Evolutionary conservation across 2,329 filamentous ascomycete genomes (phyloP).

Genomic region (Emericellopsis atlantica): DNA sequence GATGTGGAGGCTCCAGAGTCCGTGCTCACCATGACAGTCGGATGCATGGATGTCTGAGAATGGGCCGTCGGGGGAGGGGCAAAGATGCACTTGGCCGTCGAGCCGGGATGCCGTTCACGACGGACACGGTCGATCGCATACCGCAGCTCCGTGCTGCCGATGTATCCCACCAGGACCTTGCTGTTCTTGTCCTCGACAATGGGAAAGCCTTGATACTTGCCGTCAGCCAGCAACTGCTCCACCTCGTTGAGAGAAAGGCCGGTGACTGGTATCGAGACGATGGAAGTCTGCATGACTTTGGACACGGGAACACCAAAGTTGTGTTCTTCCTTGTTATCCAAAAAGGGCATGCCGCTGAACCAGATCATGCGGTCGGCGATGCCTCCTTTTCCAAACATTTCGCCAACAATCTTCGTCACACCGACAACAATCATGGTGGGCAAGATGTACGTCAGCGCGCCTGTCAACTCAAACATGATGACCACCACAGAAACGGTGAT

Average conservation of each 20-base stretch:
- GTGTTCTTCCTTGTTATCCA: conserved; percentile 96
- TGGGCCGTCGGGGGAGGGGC: conserved; percentile 27
- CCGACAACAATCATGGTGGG: conserved; percentile 99
- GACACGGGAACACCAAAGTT: conserved; percentile 92
- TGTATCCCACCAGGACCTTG: conserved; percentile 75
- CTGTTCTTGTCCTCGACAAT: conserved; percentile 64
- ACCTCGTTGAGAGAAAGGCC: conserved; percentile 67
- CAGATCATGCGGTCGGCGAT: conserved; percentile 98
- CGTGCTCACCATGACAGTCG: conserved; percentile 41
- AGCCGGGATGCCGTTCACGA: conserved; percentile 53
- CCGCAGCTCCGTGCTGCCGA: conserved; percentile 80
- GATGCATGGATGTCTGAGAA: conserved; percentile 16
- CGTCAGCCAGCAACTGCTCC: conserved; percentile 63
- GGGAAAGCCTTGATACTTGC: conserved; percentile 85
- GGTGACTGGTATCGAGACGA: conserved; percentile 60
- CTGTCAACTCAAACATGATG: conserved; percentile 98
- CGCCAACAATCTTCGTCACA: conserved; percentile 85
- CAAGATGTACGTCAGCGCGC: conserved; percentile 91
- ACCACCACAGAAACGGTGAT: conserved; percentile 94
- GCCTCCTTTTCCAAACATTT: conserved; percentile 86
- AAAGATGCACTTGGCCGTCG: conserved; percentile 64
- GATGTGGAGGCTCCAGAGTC: conserved; percentile 42
- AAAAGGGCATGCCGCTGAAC: conserved; percentile 93
- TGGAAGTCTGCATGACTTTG: conserved; percentile 70
- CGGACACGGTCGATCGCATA: conserved; percentile 80